These are phyloP conservation scores for Fomitopsis betulina DNA, from an alignment of 1,284 basidiomycete species.

Conservation along the genomic window DNA sequence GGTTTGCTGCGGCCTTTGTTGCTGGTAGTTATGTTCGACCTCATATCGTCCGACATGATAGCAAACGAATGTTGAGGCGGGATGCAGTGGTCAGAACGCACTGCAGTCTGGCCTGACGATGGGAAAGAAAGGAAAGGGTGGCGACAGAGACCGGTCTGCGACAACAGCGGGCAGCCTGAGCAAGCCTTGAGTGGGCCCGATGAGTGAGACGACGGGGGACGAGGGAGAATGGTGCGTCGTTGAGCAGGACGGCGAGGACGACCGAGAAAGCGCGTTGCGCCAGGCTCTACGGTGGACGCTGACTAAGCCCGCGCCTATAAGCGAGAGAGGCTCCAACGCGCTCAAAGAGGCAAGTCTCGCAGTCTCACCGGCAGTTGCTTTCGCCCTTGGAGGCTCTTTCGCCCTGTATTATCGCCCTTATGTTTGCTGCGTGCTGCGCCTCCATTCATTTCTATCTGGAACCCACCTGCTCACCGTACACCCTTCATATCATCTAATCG, in stretches of 20 bases:
- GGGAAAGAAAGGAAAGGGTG: slow-evolving; percentile 9
- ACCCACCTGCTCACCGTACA: slow-evolving; percentile 1
- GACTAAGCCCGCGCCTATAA: slow-evolving; percentile 18
- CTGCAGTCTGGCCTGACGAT: slow-evolving; percentile 7
- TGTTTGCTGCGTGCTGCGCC: neutral
- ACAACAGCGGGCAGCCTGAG: slow-evolving; percentile 4
- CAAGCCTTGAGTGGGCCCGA: neutral
- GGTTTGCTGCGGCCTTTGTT: slow-evolving; percentile 14
- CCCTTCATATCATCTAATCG: slow-evolving; percentile 7
- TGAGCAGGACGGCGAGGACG: slow-evolving; percentile 21
- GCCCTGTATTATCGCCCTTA: neutral
- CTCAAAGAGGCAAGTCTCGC: neutral
- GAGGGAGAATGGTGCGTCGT: slow-evolving; percentile 13
- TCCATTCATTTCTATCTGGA: slow-evolving; percentile 6
- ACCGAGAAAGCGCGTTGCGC: slow-evolving; percentile 13
- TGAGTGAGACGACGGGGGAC: neutral
- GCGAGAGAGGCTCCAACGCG: slow-evolving; percentile 3
- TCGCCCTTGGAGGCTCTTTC: neutral
- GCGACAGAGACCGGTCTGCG: slow-evolving; percentile 11
- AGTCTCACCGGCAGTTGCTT: neutral
- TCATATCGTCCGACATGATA: slow-evolving; percentile 41
- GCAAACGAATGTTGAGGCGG: neutral
- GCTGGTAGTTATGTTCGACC: slow-evolving; percentile 23
- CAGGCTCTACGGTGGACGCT: slow-evolving; percentile 13
- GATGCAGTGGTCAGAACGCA: slow-evolving; percentile 3